These are phyloP conservation scores for Lactuca sativa DNA, from an alignment of 129 eudicot genomes.

Conservation along the genomic window DNA sequence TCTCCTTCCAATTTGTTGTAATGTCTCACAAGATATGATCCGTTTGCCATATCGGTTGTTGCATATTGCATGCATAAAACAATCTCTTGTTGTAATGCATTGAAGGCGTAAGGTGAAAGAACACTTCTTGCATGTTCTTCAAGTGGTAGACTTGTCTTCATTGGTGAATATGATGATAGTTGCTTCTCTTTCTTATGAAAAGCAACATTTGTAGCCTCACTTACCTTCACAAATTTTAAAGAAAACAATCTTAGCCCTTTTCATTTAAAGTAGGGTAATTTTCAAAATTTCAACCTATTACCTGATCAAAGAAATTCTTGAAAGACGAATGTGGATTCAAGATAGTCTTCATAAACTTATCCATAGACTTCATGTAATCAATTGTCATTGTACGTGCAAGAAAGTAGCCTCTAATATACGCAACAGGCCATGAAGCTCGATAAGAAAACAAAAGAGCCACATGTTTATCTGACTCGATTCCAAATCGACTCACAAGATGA, in stretches of 20 bases:
- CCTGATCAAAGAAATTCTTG: slow-evolving; percentile 61
- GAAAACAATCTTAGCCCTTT: slow-evolving; percentile 15
- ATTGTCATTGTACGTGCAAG: slow-evolving; percentile 59
- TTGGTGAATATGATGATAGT: slow-evolving; percentile 34
- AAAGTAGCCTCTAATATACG: slow-evolving; percentile 56
- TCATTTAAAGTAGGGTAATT: background rate
- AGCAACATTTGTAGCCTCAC: slow-evolving; percentile 40
- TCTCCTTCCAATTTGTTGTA: slow-evolving; percentile 70
- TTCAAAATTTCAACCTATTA: background rate
- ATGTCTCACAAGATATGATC: slow-evolving; percentile 70
- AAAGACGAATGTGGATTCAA: slow-evolving; percentile 51
- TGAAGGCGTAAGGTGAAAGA: slow-evolving; percentile 70
- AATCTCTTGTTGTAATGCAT: slow-evolving; percentile 56
- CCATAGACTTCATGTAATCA: slow-evolving; percentile 56
- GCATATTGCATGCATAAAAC: slow-evolving; percentile 67
- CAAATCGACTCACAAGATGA: slow-evolving; percentile 61
- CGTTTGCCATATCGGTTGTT: slow-evolving; percentile 61
- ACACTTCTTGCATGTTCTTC: slow-evolving; percentile 75
- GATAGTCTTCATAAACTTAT: slow-evolving; percentile 51
- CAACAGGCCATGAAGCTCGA: slow-evolving; percentile 61
- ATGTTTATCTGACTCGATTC: slow-evolving; percentile 68
- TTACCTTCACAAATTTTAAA: slow-evolving; percentile 32
- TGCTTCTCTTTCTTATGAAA: slow-evolving; percentile 40
- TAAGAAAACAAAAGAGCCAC: slow-evolving; percentile 49
- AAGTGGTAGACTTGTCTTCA: slow-evolving; percentile 60